Base-by-base conservation (phyloP, 345 rosid species). In the Eucalyptus brandiana region DNA sequence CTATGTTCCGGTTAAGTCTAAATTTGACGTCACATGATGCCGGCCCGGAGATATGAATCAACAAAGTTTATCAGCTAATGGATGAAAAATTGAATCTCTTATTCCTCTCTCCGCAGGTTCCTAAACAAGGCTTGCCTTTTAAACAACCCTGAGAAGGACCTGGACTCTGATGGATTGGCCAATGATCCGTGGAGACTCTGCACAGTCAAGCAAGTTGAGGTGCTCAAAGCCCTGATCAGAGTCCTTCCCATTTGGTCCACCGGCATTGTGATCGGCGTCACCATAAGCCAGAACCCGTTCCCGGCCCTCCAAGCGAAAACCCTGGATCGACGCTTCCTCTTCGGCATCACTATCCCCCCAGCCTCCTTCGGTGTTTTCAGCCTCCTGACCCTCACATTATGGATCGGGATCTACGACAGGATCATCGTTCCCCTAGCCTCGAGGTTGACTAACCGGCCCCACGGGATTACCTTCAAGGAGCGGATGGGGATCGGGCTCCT, bases 211-310 rank as follows among this genome's bases (percentile, higher is more conserved):
- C 93, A 94, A 91, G 96, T 95, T 18, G 97, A 95, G 91, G 95
- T 92, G 90, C 93, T 94, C 30, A 95, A 95, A 91, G 93, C 93
- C 80, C 8, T 95, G 58, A 91, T 94, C 72, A 95, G 89, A 87
- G 94, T 95, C 90, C 81, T 95, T 4, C 96, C 97, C 26, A 89
- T 95, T 8, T 94, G 96, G 97, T 93, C 95, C 19, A 89, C 92
- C 2, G 91, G 95, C 62, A 94, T 95, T 86, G 90, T 92, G 86
- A 69, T 93, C 17, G 92, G 93, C 4, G 95, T 87, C 28, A 93
- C 92, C 86, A 34, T 94, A 47, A 92, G 90, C 94, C 96, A 94
- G n/a, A 87, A 89, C 26, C 6, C 95, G 5, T 92, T 94, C 56
- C 95, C 94, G 1, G 91, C 91, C 50, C 90, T 94, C 89, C 97